These are phyloP conservation scores for Psidium friedrichsthalianum DNA, from an alignment of 345 rosid species.

Conservation along the genomic window DNA sequence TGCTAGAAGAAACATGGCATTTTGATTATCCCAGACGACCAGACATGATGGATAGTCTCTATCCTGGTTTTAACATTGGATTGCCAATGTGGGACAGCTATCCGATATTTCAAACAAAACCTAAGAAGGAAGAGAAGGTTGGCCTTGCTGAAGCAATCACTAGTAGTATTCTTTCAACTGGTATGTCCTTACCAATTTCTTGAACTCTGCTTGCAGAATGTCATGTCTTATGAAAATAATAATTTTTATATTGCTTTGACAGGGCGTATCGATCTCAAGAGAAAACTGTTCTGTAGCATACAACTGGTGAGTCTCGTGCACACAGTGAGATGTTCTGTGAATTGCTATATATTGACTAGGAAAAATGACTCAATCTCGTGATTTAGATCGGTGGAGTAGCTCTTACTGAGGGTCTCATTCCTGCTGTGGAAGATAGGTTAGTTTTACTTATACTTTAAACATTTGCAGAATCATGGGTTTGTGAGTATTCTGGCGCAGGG, in stretches of 20 bases:
- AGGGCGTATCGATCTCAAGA: conserved; percentile 91
- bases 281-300: conserved; percentile 80
- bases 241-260: conserved; percentile 5
- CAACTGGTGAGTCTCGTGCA: conserved; percentile 48
- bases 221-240: conserved; percentile 1
- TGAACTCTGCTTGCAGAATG: neutral
- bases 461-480: neutral
- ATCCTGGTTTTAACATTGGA: conserved; percentile 39
- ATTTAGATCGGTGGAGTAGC: conserved; percentile 90
- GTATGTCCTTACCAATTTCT: conserved; percentile 21
- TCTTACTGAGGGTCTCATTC: conserved; percentile 58
- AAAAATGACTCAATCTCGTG: conserved; percentile 14
- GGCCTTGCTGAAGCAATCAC: conserved; percentile 93
- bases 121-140: conserved; percentile 90
- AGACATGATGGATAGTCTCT: conserved; percentile 41
- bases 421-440: conserved; percentile 84
- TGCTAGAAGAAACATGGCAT: conserved; percentile 88
- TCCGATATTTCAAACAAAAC: conserved; percentile 44
- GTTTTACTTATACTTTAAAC: neutral
- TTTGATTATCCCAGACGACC: conserved; percentile 66
- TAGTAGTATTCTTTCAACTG: conserved; percentile 78
- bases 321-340: neutral
- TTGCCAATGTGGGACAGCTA: conserved; percentile 82
- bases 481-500: neutral
- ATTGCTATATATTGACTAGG: neutral